Evolutionary conservation across 2,329 filamentous ascomycete species (phyloP).

Genomic region (Fusarium dimerum): DNA sequence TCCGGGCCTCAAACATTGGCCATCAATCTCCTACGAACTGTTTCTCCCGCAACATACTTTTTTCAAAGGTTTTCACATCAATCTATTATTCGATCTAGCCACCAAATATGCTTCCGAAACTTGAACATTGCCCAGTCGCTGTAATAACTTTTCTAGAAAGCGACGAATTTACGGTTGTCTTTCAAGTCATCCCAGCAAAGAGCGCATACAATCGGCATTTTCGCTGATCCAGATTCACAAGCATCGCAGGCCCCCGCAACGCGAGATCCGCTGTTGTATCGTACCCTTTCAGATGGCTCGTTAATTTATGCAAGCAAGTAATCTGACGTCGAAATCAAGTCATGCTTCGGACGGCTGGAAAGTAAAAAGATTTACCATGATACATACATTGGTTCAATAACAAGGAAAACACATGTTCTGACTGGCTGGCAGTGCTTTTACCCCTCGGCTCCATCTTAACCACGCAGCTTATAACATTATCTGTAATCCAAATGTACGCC

Average conservation of each 20-base stretch:
- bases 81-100: no score
- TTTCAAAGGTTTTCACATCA: no score
- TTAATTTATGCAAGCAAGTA: background rate
- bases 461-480: background rate
- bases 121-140: slow-evolving; percentile 2
- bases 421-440: background rate
- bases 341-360: slow-evolving; percentile 4
- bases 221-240: background rate
- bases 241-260: background rate
- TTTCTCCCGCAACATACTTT: no score
- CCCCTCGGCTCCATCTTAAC: background rate
- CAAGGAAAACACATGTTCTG: background rate
- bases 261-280: background rate
- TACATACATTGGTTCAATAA: background rate
- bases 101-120: no score
- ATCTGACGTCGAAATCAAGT: slow-evolving; percentile 28
- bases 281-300: no score
- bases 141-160: background rate
- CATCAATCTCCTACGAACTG: no score
- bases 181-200: background rate
- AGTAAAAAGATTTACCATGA: background rate
- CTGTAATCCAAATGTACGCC: background rate
- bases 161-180: background rate
- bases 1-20: no score
- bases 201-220: background rate